These are phyloP conservation scores for Globisporangium echinulatum DNA, from an alignment of 352 stramenopile genomes.

Conservation along the genomic window DNA sequence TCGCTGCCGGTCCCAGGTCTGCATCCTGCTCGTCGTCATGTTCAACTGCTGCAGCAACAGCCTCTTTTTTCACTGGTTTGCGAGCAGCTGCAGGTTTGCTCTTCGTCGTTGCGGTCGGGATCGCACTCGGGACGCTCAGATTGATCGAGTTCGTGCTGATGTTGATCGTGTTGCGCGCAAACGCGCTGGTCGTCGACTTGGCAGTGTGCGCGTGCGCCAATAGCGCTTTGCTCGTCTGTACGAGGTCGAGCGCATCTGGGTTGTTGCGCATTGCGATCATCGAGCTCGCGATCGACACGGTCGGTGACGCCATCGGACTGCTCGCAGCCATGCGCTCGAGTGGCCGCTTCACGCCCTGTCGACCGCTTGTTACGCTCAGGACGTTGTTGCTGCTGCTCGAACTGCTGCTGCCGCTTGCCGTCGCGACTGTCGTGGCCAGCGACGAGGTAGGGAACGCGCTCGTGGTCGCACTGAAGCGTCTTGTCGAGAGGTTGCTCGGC, in stretches of 20 bases:
- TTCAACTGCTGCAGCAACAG: neutral
- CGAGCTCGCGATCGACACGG: slow-evolving; percentile 45
- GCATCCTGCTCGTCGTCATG: slow-evolving; percentile 15
- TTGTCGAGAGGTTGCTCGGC: slow-evolving; percentile 2
- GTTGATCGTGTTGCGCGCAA: slow-evolving; percentile 14
- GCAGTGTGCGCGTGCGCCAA: slow-evolving; percentile 13
- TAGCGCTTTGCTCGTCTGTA: slow-evolving; percentile 16
- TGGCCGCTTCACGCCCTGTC: slow-evolving; percentile 40
- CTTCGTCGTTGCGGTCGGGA: neutral
- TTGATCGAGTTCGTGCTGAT: slow-evolving; percentile 31
- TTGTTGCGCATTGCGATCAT: slow-evolving; percentile 63
- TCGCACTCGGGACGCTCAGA: slow-evolving; percentile 10
- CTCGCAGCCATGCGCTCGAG: slow-evolving; percentile 18
- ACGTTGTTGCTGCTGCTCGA: neutral
- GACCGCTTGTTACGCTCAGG: neutral
- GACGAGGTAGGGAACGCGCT: slow-evolving; percentile 13
- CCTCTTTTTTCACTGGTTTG: slow-evolving; percentile 21
- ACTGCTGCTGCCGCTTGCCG: slow-evolving; percentile 3
- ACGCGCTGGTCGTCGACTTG: slow-evolving; percentile 3
- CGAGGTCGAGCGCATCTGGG: slow-evolving; percentile 10
- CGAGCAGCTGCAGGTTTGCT: neutral
- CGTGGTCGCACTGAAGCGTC: slow-evolving; percentile 7
- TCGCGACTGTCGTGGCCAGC: slow-evolving; percentile 4
- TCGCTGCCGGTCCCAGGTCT: slow-evolving; percentile 20
- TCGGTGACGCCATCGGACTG: slow-evolving; percentile 36